phyloP scores from a whole-genome alignment of 2,329 filamentous ascomycete species.

The Xylariales sp. region DNA sequence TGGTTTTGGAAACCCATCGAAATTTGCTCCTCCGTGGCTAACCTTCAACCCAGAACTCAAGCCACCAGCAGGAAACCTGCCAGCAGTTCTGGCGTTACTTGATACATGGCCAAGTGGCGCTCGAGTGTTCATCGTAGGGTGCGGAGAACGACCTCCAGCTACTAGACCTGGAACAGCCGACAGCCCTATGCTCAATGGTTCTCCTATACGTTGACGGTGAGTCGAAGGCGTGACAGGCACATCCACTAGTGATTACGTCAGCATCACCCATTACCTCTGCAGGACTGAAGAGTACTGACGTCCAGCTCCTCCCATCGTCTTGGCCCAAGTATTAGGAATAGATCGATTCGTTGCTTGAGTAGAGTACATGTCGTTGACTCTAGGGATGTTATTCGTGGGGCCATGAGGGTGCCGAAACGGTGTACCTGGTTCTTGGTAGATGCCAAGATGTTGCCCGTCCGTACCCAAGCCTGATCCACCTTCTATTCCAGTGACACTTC shows the following conservation, averaged over 20 bases:
- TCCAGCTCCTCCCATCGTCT: conserved; percentile 15
- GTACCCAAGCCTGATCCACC: neutral
- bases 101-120: conserved; percentile 13
- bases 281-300: conserved; percentile 13
- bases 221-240: conserved; percentile 29
- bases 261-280: neutral
- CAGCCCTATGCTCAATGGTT: conserved; percentile 19
- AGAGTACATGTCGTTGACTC: conserved; percentile 9
- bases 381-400: conserved; percentile 11
- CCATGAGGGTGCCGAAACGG: conserved; percentile 12
- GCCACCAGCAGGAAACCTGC: conserved; percentile 18
- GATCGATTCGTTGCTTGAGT: conserved; percentile 7
- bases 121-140: conserved; percentile 15
- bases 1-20: conserved; percentile 15
- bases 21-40: conserved; percentile 16
- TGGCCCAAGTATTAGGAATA: conserved; percentile 12
- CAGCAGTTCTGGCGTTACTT: conserved; percentile 14
- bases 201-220: conserved; percentile 26
- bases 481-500: neutral
- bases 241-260: conserved; percentile 17
- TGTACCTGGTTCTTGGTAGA: conserved; percentile 10
- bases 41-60: conserved; percentile 26
- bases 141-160: conserved; percentile 21
- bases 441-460: too few relatives aligned
- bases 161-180: conserved; percentile 27